A percentile compares a stretch with the other conserved stretches of the same genome.
phyloP scores from a whole-genome alignment of 2,329 filamentous ascomycete species.

The Fusarium sp. region DNA sequence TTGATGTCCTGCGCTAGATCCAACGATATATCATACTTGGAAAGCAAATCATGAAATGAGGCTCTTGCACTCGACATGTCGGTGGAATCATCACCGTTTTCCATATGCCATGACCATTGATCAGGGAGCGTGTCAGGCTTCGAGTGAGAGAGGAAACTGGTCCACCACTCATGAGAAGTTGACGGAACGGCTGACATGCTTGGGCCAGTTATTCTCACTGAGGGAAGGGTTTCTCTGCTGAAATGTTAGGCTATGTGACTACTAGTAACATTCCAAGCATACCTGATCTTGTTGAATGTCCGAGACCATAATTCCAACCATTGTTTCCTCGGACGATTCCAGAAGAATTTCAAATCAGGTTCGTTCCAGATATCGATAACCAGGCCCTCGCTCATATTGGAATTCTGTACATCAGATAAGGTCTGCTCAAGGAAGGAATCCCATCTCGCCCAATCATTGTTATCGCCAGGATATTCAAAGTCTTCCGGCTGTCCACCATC shows the following conservation, averaged over 20 bases:
- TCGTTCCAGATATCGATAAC: conserved; percentile 66
- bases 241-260: rapidly evolving
- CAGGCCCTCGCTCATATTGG: conserved; percentile 52
- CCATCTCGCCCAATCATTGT: conserved; percentile 59
- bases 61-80: neutral
- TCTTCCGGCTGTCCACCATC: conserved; percentile 54
- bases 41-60: neutral
- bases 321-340: conserved; percentile 30
- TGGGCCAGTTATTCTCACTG: conserved; percentile 14
- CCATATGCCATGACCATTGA: conserved; percentile 32
- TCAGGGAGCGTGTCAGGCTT: conserved; percentile 2
- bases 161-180: conserved; percentile 21
- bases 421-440: conserved; percentile 56
- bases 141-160: neutral
- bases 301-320: conserved; percentile 34
- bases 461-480: conserved; percentile 59
- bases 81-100: neutral
- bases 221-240: neutral
- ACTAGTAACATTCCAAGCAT: neutral
- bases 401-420: conserved; percentile 52
- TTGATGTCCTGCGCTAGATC: conserved; percentile 50
- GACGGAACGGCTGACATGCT: conserved; percentile 15
- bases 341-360: conserved; percentile 53
- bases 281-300: conserved; percentile 34
- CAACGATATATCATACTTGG: conserved; percentile 11